Base-by-base conservation (phyloP, 768 basidiomycete species). In the Agaricus subrufescens region DNA sequence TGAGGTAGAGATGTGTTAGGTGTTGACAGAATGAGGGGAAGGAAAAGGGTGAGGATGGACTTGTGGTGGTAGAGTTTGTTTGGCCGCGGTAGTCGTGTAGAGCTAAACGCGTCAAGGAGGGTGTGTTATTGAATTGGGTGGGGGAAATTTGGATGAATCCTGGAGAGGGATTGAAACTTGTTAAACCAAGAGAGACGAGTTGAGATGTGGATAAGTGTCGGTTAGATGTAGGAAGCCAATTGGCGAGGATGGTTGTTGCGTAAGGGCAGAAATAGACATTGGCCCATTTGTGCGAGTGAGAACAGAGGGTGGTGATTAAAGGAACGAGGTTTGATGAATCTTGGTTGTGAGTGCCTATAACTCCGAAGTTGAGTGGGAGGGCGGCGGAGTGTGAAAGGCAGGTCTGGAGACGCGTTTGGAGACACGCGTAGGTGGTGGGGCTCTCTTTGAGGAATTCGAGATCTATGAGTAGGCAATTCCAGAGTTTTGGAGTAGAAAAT, bases 401-500 rank as follows among this genome's bases (percentile, higher is more conserved):
- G 38, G 29, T 42, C 11, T 40, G 40, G 29, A 56, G 54, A 29
- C 54, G 54, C n/a, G 54, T 48, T 19, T 40, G 40, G 54, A 56
- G 54, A 23, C 39, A 29, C 15, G 38, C 26, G 39, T 56, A 56
- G 38, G 40, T 34, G 19, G 12, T 4, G 23, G 54, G 11, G 31
- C 34, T 49, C 19, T 39, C 53, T 56, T 56, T 48, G 39, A 56
- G 54, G 12, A 42, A 37, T 6, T 42, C 48, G 3, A 61, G 54
- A 26, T 46, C 26, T 31, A 63, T 57, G 14, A 29, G 45, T 38
- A 61, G 9, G 34, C 23, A 47, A 23, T 44, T 50, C 62, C 62
- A 63, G 8, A 63, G 37, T 3, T 27, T 37, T 6, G 60, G 60
- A 12, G 52, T 60, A n/a, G 52, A 49, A 34, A 40, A 52, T 1